Conservation (phyloP, 163 green algal genomes). For the Coccomyxa subellipsoidea region DNA sequence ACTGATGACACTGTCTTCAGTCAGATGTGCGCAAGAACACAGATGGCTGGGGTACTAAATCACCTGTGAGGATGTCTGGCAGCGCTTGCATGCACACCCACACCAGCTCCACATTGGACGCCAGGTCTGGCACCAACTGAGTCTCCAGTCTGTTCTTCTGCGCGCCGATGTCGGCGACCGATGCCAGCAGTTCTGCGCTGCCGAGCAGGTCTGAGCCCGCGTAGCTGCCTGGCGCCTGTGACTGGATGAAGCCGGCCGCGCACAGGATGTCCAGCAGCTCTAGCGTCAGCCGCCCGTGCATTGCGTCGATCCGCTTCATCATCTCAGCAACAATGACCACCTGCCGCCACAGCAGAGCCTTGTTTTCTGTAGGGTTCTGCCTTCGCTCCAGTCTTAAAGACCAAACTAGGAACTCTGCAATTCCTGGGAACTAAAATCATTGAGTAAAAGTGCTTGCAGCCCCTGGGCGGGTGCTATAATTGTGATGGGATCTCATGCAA, state of each 20-base stretch:
- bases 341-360: background rate
- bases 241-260: background rate
- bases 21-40: too few species aligned
- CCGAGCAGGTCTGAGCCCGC: background rate
- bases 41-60: too few species aligned
- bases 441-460: too few species aligned
- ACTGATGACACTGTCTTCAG: too few species aligned
- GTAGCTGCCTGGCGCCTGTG: background rate
- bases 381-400: too few species aligned
- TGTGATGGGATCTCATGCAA: too few species aligned
- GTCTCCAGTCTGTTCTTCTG: too few species aligned
- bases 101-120: constrained; percentile 2
- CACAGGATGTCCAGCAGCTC: constrained; percentile 9
- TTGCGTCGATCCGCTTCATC: background rate
- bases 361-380: too few species aligned
- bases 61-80: constrained; percentile 14
- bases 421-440: too few species aligned
- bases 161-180: background rate
- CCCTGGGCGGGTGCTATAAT: too few species aligned
- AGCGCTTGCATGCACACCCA: constrained; percentile 9
- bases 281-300: background rate
- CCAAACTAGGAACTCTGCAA: too few species aligned
- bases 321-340: background rate
- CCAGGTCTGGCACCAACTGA: background rate
- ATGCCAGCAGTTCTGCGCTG: background rate